These are phyloP conservation scores for Kickxella alabastrina DNA, from an alignment of 192 early-diverging fungal genomes.

Conservation along the genomic window DNA sequence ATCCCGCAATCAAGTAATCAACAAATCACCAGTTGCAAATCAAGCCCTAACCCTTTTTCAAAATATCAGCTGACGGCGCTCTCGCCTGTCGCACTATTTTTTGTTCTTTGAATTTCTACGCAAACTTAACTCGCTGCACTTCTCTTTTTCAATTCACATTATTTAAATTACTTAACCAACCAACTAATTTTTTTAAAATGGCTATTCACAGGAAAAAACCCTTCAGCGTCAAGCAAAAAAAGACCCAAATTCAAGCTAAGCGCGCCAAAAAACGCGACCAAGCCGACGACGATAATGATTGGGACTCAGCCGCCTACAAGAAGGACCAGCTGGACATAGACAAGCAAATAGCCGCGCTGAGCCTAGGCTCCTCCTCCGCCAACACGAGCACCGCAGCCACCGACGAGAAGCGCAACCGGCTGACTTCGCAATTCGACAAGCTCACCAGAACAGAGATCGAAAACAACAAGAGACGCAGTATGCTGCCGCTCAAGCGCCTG, in stretches of 20 bases:
- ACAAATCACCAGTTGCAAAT: too few species aligned
- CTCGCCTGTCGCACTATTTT: too few species aligned
- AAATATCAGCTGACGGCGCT: too few species aligned
- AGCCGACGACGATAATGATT: conserved; percentile 10
- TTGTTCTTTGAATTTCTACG: too few species aligned
- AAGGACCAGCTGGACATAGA: neutral
- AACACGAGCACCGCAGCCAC: neutral
- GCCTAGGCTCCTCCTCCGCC: too few species aligned
- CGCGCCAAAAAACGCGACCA: conserved; percentile 49
- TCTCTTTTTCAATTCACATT: neutral
- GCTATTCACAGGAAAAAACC: conserved; percentile 54
- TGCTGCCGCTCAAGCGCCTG: conserved; percentile 66
- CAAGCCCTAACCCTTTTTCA: too few species aligned
- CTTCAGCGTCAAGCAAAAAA: conserved; percentile 72
- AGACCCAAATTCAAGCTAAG: conserved; percentile 67
- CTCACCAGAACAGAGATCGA: conserved; percentile 63
- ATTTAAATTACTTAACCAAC: neutral
- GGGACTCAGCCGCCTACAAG: conserved; percentile 15
- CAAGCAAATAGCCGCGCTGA: neutral
- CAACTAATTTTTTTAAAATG: too few species aligned
- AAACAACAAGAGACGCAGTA: conserved; percentile 59
- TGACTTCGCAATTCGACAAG: conserved; percentile 79
- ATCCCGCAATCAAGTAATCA: too few species aligned
- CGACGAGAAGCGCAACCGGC: conserved; percentile 33
- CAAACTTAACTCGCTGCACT: neutral